These are phyloP conservation scores for Alternaria sp. DNA, from an alignment of 2,329 filamentous ascomycete species.

Conservation along the genomic window DNA sequence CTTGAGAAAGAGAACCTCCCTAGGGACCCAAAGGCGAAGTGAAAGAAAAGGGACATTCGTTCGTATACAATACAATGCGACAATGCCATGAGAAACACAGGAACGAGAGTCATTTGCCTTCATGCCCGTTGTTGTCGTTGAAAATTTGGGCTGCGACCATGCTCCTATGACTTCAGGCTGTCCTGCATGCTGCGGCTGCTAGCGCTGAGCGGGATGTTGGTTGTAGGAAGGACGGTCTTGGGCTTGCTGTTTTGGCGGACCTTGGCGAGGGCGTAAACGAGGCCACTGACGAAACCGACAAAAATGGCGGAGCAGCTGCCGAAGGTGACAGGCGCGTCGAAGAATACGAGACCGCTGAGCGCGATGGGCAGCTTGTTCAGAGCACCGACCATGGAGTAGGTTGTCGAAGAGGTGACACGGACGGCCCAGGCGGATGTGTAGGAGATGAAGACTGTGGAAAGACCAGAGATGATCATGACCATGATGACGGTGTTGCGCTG, in stretches of 20 bases:
- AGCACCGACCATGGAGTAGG: slow-evolving; percentile 97
- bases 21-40: slow-evolving; percentile 2
- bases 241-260: slow-evolving; percentile 75
- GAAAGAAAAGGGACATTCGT: slow-evolving; percentile 10
- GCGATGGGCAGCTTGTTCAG: slow-evolving; percentile 98
- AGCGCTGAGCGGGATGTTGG: slow-evolving; percentile 77
- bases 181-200: slow-evolving; percentile 92
- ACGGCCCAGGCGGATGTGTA: slow-evolving; percentile 99
- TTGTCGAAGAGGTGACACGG: slow-evolving; percentile 94
- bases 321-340: slow-evolving; percentile 89
- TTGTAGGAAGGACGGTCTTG: slow-evolving; percentile 70
- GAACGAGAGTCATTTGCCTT: slow-evolving; percentile 18
- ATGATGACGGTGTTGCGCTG: slow-evolving; percentile 79
- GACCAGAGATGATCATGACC: slow-evolving; percentile 92
- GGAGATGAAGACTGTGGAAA: slow-evolving; percentile 97
- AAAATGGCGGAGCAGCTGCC: slow-evolving; percentile 90
- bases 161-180: slow-evolving; percentile 65
- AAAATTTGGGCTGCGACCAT: neutral
- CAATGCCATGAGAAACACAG: slow-evolving; percentile 12
- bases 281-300: slow-evolving; percentile 88
- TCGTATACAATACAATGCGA: slow-evolving; percentile 28
- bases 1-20: slow-evolving; percentile 22
- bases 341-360: slow-evolving; percentile 90
- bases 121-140: slow-evolving; percentile 15
- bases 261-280: slow-evolving; percentile 89